Percentiles rank a stretch among this genome's conserved stretches.
These are phyloP conservation scores for Teunomyces atbi DNA, from an alignment of 805 yeast genomes.

Conservation along the genomic window DNA sequence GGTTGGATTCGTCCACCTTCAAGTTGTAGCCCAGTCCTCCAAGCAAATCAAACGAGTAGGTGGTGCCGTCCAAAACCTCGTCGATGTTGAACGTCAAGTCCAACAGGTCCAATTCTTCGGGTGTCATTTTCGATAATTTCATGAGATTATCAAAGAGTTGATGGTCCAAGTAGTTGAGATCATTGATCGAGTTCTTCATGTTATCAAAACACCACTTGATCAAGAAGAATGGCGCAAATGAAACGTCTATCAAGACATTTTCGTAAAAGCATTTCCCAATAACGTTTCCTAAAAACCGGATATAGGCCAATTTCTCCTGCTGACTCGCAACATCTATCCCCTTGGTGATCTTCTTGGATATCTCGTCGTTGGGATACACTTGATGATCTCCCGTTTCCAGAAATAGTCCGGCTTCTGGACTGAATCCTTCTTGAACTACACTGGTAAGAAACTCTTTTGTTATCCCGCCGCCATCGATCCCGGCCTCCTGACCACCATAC, in stretches of 20 bases:
- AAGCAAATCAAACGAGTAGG: slow-evolving; percentile 53
- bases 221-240: slow-evolving; percentile 84
- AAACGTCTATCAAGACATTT: slow-evolving; percentile 72
- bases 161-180: slow-evolving; percentile 66
- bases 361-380: slow-evolving; percentile 70
- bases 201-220: slow-evolving; percentile 57
- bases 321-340: slow-evolving; percentile 30
- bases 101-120: slow-evolving; percentile 54
- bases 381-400: slow-evolving; percentile 51
- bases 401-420: slow-evolving; percentile 36
- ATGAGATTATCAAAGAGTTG: slow-evolving; percentile 64
- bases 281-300: slow-evolving; percentile 73
- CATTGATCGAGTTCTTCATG: slow-evolving; percentile 69
- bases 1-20: slow-evolving; percentile 59
- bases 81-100: slow-evolving; percentile 68
- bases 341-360: slow-evolving; percentile 33
- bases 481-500: slow-evolving; percentile 72
- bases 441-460: slow-evolving; percentile 86
- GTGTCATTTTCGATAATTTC: slow-evolving; percentile 55
- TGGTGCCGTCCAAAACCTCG: slow-evolving; percentile 41
- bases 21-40: slow-evolving; percentile 53
- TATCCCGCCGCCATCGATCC: slow-evolving; percentile 96
- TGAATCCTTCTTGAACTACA: slow-evolving; percentile 67
- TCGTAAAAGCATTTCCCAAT: slow-evolving; percentile 90
- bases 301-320: slow-evolving; percentile 25